These are phyloP conservation scores for Penicillium digitatum DNA, from an alignment of 2,329 filamentous ascomycete species.

Conservation along the genomic window DNA sequence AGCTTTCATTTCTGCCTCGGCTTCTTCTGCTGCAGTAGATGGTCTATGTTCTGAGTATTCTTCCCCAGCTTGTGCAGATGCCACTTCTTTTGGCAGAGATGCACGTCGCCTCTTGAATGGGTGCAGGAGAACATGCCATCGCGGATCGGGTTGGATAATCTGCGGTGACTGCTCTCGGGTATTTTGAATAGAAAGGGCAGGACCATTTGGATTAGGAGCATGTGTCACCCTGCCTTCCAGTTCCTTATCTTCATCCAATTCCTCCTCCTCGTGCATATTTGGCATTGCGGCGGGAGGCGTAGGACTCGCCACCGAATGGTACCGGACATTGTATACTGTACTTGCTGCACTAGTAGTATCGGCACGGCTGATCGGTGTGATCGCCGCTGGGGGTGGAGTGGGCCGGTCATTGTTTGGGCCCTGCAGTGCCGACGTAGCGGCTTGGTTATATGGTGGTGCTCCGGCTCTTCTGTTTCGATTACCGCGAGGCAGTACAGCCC, in stretches of 20 bases:
- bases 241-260: constrained; percentile 28
- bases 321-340: constrained; percentile 61
- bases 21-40: constrained; percentile 34
- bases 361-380: constrained; percentile 56
- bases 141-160: constrained; percentile 30
- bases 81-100: constrained; percentile 58
- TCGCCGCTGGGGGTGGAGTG: constrained; percentile 46
- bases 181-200: constrained; percentile 21
- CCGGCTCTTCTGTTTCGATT: constrained; percentile 19
- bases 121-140: constrained; percentile 53
- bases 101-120: constrained; percentile 57
- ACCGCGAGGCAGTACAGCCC: constrained; percentile 29
- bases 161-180: constrained; percentile 32
- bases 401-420: constrained; percentile 26
- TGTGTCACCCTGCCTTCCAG: constrained; percentile 16
- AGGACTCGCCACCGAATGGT: constrained; percentile 53
- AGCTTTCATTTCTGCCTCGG: constrained; percentile 30
- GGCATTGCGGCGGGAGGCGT: constrained; percentile 42
- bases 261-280: constrained; percentile 33
- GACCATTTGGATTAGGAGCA: constrained; percentile 5
- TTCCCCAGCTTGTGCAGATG: constrained; percentile 52
- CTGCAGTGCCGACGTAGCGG: constrained; percentile 11
- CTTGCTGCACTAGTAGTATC: constrained; percentile 61
- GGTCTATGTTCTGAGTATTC: constrained; percentile 26
- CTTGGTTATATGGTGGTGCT: constrained; percentile 8